phyloP scores from a whole-genome alignment of 2,329 filamentous ascomycete genomes.

The Metarhizium robertsii region DNA sequence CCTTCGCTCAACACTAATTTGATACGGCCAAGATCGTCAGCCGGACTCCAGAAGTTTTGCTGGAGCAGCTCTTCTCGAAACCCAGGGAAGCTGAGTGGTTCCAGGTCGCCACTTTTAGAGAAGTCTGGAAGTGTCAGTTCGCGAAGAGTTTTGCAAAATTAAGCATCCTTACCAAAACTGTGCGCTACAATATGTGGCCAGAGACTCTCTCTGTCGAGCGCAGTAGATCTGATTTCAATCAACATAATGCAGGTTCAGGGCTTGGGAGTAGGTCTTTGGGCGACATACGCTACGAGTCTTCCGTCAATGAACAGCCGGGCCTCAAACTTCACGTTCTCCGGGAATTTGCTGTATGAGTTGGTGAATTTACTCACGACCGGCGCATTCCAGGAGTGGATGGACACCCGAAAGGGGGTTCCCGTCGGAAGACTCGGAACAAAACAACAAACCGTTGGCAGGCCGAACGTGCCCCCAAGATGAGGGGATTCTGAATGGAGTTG shows the following conservation, averaged over 20 bases:
- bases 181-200: slow-evolving; percentile 43
- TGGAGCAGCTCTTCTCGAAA: slow-evolving; percentile 63
- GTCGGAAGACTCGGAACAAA: slow-evolving; percentile 58
- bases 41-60: slow-evolving; percentile 62
- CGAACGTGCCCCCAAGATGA: slow-evolving; percentile 35
- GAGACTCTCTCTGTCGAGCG: slow-evolving; percentile 38
- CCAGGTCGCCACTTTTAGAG: slow-evolving; percentile 47
- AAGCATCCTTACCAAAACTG: slow-evolving; percentile 27
- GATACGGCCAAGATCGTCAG: slow-evolving; percentile 64
- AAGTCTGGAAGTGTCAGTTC: slow-evolving; percentile 25
- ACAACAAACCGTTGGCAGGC: slow-evolving; percentile 58
- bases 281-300: slow-evolving; percentile 43
- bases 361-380: slow-evolving; percentile 51
- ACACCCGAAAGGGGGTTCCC: slow-evolving; percentile 57
- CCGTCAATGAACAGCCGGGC: slow-evolving; percentile 63
- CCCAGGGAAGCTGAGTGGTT: slow-evolving; percentile 59
- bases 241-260: neutral
- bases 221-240: slow-evolving; percentile 36
- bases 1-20: slow-evolving; percentile 70
- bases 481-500: slow-evolving; percentile 36
- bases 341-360: slow-evolving; percentile 43
- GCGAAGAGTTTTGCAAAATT: neutral
- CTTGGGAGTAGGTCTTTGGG: neutral
- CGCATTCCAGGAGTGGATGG: slow-evolving; percentile 63
- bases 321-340: slow-evolving; percentile 52